phyloP scores from a whole-genome alignment of 345 rosid genomes.

The Eucalyptus pauciflora region DNA sequence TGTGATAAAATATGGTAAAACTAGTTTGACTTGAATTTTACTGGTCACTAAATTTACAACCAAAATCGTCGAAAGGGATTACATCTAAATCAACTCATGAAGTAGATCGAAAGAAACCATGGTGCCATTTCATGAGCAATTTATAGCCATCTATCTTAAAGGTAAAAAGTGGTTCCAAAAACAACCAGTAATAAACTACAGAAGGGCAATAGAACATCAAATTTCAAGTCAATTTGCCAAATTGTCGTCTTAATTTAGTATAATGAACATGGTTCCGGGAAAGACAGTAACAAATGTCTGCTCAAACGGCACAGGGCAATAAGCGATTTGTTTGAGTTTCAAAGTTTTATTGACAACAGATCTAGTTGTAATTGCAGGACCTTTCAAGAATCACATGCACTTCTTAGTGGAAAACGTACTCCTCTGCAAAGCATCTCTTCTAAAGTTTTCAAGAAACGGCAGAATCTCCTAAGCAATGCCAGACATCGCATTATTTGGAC shows the following conservation, averaged over 20 bases:
- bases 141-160: not conserved
- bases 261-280: rapidly evolving
- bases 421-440: not conserved
- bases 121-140: not conserved
- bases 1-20: not conserved
- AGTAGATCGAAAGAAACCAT: not conserved
- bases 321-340: not conserved
- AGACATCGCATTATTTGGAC: not conserved
- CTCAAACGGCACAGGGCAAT: not conserved
- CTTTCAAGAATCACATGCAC: not conserved
- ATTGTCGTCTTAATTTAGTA: too few species aligned
- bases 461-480: not conserved
- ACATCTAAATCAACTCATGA: not conserved
- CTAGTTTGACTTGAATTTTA: not conserved
- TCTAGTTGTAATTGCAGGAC: rapidly evolving
- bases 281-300: not conserved
- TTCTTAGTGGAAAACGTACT: not conserved
- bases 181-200: not conserved
- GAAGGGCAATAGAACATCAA: rapidly evolving
- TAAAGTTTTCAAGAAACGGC: rapidly evolving
- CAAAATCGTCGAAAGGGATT: not conserved
- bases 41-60: not conserved
- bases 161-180: not conserved
- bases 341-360: rapidly evolving
- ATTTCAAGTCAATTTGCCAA: not conserved